Conservation (phyloP, 305 asterid species). For the Fraxinus velutina region DNA sequence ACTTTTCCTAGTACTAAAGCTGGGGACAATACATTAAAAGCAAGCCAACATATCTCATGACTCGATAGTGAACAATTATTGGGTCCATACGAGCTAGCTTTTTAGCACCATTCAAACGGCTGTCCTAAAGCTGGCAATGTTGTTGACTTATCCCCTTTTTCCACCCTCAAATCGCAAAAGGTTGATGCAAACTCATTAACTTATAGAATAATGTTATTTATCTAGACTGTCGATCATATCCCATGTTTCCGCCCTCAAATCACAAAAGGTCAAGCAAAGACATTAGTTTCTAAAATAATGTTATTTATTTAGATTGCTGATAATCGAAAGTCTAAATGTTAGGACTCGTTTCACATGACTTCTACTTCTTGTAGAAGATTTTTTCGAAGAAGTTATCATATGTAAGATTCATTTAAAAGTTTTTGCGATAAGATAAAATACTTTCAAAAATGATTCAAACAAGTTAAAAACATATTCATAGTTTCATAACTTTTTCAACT, state of each 20-base stretch:
- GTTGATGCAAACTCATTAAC: neutral
- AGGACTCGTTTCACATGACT: neutral
- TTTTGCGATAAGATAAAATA: no score
- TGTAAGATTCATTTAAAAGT: neutral
- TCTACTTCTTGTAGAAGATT: neutral
- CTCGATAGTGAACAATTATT: slow-evolving; percentile 9
- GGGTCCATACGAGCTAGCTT: slow-evolving; percentile 37
- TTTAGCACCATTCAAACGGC: slow-evolving; percentile 24
- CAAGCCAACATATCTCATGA: slow-evolving; percentile 20
- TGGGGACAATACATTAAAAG: slow-evolving; percentile 37
- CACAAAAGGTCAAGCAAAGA: neutral
- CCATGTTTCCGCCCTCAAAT: neutral
- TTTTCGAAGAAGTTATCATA: neutral
- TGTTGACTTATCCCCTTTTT: slow-evolving; percentile 23
- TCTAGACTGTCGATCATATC: neutral
- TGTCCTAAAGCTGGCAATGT: slow-evolving; percentile 34
- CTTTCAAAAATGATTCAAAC: neutral
- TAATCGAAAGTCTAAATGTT: neutral
- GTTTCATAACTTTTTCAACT: neutral
- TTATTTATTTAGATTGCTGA: no score
- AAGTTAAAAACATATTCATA: neutral
- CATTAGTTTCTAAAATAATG: neutral
- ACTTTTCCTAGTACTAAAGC: slow-evolving; percentile 39
- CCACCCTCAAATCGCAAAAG: neutral
- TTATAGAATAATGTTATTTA: no score